Evolutionary conservation across 73 alveolate species (phyloP).

Genomic region (Breviolum minutum): DNA sequence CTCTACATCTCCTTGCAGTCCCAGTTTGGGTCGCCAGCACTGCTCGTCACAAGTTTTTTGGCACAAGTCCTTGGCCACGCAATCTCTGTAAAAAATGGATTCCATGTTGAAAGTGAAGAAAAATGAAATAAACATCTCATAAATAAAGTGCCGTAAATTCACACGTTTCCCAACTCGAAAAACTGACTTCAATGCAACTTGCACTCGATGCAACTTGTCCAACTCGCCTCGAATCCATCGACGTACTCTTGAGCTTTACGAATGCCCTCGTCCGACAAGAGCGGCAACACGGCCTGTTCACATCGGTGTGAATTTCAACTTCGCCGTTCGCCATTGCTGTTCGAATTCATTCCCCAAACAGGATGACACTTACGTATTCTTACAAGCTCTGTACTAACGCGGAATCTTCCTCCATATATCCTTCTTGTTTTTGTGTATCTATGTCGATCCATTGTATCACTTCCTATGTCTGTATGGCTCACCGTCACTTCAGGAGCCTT

Average conservation of each 20-base stretch:
- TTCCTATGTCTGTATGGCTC: too few species aligned
- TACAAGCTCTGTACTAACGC: too few species aligned
- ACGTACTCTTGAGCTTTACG: background rate
- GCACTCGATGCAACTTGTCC: background rate
- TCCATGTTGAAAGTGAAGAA: background rate
- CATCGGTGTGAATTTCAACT: too few species aligned
- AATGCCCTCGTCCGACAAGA: background rate
- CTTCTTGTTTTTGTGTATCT: too few species aligned
- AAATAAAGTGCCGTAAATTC: background rate
- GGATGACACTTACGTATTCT: too few species aligned
- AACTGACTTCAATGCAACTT: background rate
- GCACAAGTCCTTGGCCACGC: background rate
- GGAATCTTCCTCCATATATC: too few species aligned
- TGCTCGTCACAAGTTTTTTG: background rate
- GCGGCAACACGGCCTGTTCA: background rate
- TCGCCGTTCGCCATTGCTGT: too few species aligned
- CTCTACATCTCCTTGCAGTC: background rate
- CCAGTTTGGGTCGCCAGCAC: background rate
- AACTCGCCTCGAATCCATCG: slow-evolving; percentile 15
- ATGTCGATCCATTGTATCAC: too few species aligned
- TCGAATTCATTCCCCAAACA: too few species aligned
- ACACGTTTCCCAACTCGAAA: background rate
- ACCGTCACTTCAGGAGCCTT: background rate
- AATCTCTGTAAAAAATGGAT: too few species aligned
- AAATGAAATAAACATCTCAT: background rate